Evolutionary conservation across 441 rosid genomes (phyloP).

Genomic region (Croton setiger): DNA sequence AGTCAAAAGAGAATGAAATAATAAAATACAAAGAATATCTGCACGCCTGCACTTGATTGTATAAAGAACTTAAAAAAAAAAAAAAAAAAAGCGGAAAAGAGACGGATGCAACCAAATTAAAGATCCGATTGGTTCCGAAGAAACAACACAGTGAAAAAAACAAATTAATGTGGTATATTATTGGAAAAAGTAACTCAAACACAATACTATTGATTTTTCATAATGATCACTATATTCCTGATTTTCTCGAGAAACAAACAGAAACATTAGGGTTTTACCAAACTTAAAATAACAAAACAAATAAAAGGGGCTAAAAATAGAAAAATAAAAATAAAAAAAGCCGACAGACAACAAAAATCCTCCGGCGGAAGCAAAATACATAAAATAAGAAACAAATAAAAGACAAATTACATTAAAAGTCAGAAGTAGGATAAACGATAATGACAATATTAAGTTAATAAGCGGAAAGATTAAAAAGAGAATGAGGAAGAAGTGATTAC

Average conservation of each 20-base stretch:
- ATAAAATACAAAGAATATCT: neutral
- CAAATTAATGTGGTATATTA: neutral
- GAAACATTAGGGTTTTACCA: slow-evolving; percentile 19
- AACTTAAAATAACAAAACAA: neutral
- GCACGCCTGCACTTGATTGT: neutral
- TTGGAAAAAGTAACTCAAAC: neutral
- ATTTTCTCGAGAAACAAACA: slow-evolving; percentile 16
- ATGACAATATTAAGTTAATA: neutral
- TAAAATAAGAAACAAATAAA: neutral
- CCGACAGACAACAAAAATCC: too few relatives aligned
- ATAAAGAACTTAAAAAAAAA: neutral
- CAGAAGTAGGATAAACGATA: neutral
- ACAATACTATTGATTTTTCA: neutral
- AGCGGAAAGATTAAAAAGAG: too few relatives aligned
- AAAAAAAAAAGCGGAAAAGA: neutral
- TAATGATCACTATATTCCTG: neutral
- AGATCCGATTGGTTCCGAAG: neutral
- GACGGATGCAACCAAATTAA: neutral
- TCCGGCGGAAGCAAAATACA: too few relatives aligned
- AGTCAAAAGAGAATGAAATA: slow-evolving; percentile 3
- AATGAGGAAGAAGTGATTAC: slow-evolving; percentile 17
- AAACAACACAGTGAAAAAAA: neutral
- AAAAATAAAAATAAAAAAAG: neutral
- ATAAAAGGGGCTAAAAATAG: neutral
- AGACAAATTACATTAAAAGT: neutral